Evolutionary conservation across 805 yeast genomes (phyloP).

Genomic region (Kurtzmaniella fragi): DNA sequence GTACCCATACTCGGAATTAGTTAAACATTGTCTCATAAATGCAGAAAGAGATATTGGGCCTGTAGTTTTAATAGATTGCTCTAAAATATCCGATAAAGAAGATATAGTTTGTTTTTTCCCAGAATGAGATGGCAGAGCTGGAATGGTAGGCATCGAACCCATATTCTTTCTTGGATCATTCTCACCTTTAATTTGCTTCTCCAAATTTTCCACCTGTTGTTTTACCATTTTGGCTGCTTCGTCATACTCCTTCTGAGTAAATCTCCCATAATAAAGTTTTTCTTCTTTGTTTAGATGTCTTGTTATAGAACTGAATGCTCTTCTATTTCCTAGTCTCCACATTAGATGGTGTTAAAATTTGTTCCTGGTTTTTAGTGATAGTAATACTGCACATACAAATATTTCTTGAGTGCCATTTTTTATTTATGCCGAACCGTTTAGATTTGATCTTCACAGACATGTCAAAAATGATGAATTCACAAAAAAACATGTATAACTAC

Average conservation of each 20-base stretch:
- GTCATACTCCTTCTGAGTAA: constrained; percentile 35
- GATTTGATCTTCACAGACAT: too few species aligned
- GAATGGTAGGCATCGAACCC: constrained; percentile 33
- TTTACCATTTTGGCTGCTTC: constrained; percentile 30
- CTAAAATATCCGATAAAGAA: constrained; percentile 32
- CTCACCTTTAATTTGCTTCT: constrained; percentile 33
- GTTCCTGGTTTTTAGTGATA: too few species aligned
- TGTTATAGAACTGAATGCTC: too few species aligned
- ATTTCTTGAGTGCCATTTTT: too few species aligned
- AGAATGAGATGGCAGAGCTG: constrained; percentile 10
- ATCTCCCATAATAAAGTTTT: constrained; percentile 27
- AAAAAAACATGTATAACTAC: too few species aligned
- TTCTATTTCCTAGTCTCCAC: too few species aligned
- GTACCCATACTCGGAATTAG: constrained; percentile 74
- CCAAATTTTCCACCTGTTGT: constrained; percentile 26
- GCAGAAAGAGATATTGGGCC: constrained; percentile 74
- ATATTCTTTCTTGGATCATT: constrained; percentile 30
- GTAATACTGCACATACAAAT: too few species aligned
- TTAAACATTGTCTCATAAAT: constrained; percentile 77
- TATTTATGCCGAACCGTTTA: too few species aligned
- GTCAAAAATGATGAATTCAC: too few species aligned
- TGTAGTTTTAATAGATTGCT: constrained; percentile 53
- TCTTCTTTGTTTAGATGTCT: constrained; percentile 8
- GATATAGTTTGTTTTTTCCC: not conserved
- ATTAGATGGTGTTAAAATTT: too few species aligned